These are phyloP conservation scores for Dentipellis sp. DNA, from an alignment of 768 basidiomycete genomes.

Conservation along the genomic window DNA sequence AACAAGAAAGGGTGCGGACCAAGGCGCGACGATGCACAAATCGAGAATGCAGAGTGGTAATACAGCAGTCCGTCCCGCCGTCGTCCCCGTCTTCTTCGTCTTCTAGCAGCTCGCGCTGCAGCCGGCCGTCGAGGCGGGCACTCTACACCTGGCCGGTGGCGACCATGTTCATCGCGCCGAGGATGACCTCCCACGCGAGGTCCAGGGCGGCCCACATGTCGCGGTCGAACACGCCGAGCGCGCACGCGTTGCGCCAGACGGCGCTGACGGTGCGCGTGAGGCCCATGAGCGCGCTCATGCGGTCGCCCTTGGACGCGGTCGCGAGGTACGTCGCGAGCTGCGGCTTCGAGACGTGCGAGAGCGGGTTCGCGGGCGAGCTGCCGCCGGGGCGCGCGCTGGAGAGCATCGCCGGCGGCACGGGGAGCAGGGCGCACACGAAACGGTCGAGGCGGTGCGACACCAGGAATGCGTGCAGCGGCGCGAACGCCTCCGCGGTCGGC, in stretches of 20 bases:
- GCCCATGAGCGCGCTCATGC: slow-evolving; percentile 35
- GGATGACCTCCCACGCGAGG: slow-evolving; percentile 54
- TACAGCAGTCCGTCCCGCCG: not conserved
- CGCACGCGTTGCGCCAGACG: slow-evolving; percentile 64
- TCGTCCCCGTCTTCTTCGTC: not conserved
- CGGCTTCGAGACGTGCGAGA: slow-evolving; percentile 15
- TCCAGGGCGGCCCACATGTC: slow-evolving; percentile 61
- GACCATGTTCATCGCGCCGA: slow-evolving; percentile 42
- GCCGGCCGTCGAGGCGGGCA: not conserved
- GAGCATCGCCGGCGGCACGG: slow-evolving; percentile 30
- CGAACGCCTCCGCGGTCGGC: slow-evolving; percentile 63
- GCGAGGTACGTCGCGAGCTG: slow-evolving; percentile 16
- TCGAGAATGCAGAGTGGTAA: not conserved
- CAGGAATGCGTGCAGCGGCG: slow-evolving; percentile 54
- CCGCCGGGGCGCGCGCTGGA: slow-evolving; percentile 3
- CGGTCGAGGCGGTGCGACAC: slow-evolving; percentile 53
- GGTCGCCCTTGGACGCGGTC: slow-evolving; percentile 18
- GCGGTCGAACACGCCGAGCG: slow-evolving; percentile 59
- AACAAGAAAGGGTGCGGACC: not conserved
- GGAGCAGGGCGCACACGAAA: slow-evolving; percentile 59
- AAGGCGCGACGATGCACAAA: not conserved
- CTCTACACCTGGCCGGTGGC: slow-evolving; percentile 2
- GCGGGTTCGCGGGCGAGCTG: slow-evolving; percentile 10
- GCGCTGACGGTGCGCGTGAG: slow-evolving; percentile 46
- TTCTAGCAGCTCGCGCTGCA: not conserved